Conservation (phyloP, 148 eudicot genomes). For the Spergularia bocconei region DNA sequence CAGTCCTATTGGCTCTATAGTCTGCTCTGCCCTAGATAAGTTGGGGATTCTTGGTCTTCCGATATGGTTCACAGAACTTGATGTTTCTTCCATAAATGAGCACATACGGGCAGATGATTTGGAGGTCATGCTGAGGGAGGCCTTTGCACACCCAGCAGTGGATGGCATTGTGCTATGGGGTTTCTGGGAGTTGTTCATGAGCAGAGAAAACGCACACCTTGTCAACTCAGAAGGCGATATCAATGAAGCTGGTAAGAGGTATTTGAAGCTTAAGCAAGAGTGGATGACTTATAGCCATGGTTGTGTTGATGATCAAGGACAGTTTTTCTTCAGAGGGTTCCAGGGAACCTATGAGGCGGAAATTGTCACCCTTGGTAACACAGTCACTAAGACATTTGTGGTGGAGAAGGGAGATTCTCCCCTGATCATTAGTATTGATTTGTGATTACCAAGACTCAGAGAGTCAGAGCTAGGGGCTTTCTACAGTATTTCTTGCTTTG, state of each 20-base stretch:
- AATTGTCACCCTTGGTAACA: constrained; percentile 29
- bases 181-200: constrained; percentile 92
- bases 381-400: constrained; percentile 57
- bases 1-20: constrained; percentile 74
- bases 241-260: constrained; percentile 75
- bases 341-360: constrained; percentile 81
- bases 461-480: too few relatives aligned
- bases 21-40: constrained; percentile 71
- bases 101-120: constrained; percentile 76
- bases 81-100: constrained; percentile 80
- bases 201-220: constrained; percentile 60
- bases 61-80: constrained; percentile 93
- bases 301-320: constrained; percentile 56
- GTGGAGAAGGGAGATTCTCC: constrained; percentile 69
- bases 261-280: constrained; percentile 60
- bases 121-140: constrained; percentile 92
- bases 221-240: constrained; percentile 91
- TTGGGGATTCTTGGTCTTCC: constrained; percentile 86
- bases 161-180: constrained; percentile 92
- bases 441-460: background rate
- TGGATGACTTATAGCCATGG: constrained; percentile 69
- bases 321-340: constrained; percentile 73
- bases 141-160: constrained; percentile 87
- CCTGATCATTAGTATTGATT: constrained; percentile 42
- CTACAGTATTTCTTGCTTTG: too few relatives aligned